Base-by-base conservation (phyloP, 2,329 filamentous ascomycete genomes). In the Emmonsia crescens region DNA sequence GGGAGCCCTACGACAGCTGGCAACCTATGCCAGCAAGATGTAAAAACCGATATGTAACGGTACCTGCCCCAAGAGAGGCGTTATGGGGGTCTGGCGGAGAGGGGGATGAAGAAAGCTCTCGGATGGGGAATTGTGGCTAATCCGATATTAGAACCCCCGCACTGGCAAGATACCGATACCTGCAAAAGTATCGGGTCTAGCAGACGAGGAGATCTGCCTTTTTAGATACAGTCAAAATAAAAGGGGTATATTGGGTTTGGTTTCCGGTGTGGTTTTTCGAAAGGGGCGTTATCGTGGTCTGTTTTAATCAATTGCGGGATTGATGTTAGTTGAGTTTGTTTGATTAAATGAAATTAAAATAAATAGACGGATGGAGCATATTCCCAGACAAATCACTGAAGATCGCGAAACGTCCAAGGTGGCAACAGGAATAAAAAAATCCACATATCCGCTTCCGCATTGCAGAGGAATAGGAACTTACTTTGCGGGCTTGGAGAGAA, bases 401-500 rank as follows among this genome's bases (percentile, higher is more conserved):
- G 16, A 38, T 38, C 5, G 36, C 16, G 36, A 14, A 38, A 38
- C 36, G 16, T 38, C 5, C 36, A 38, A 12, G 36, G 5, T 38
- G 36, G 36, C 36, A 38, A 14, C 36, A 38, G 36, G 5, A 9
- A 36, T 36, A 42, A 44, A n/a, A n/a, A n/a, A 5, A 42, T 19
- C 3, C 14, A 19, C 5, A 42, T 16, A 14, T 42, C 14, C n/a
- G n/a, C n/a, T n/a, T n/a, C n/a, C n/a, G n/a, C n/a, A n/a, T n/a
- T n/a, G n/a, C n/a, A n/a, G n/a, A 16, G 40, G 40, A n/a, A 44
- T 44, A 8, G 19, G 66, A 59, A 80, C 89, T 75, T 79, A 96
- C 91, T 96, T 96, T 77, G 90, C 89, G 75, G 91, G 91, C 83
- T 94, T 94, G 75, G 90, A 95, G 71, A 96, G 85, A 81, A 95